phyloP scores from a whole-genome alignment of 2,329 filamentous ascomycete genomes.

The Biscogniauxia marginata region DNA sequence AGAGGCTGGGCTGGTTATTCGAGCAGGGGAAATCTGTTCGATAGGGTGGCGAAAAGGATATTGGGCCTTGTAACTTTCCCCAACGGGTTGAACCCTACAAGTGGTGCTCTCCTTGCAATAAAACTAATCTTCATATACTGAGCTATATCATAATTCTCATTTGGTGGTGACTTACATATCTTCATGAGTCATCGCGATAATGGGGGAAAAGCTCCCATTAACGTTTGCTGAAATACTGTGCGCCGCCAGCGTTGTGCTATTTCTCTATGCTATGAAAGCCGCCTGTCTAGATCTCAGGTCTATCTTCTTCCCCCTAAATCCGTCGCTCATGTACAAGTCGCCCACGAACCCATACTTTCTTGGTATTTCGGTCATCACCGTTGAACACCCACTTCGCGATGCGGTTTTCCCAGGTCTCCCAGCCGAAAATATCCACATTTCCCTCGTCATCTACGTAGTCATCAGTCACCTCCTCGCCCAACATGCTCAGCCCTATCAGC shows the following conservation, averaged over 20 bases:
- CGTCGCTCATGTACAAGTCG: slow-evolving; percentile 67
- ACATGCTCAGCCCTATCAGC: slow-evolving; percentile 63
- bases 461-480: slow-evolving; percentile 41
- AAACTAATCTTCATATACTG: too few relatives aligned
- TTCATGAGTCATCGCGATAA: too few relatives aligned
- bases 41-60: too few relatives aligned
- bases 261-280: not conserved
- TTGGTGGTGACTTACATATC: too few relatives aligned
- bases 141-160: too few relatives aligned
- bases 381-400: slow-evolving; percentile 94
- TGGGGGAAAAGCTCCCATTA: not conserved
- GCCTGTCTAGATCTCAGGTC: not conserved
- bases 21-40: too few relatives aligned
- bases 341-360: slow-evolving; percentile 85
- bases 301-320: not conserved
- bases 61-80: too few relatives aligned
- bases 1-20: too few relatives aligned
- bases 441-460: slow-evolving; percentile 44
- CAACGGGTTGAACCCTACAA: too few relatives aligned
- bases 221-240: not conserved
- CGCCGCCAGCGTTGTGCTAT: not conserved
- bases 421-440: slow-evolving; percentile 85
- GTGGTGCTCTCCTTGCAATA: too few relatives aligned
- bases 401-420: slow-evolving; percentile 83
- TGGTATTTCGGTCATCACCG: slow-evolving; percentile 89